A percentile compares a stretch with the other conserved stretches of the same genome.
phyloP scores from a whole-genome alignment of 2,329 filamentous ascomycete genomes.

The Aspergillus caelatus region DNA sequence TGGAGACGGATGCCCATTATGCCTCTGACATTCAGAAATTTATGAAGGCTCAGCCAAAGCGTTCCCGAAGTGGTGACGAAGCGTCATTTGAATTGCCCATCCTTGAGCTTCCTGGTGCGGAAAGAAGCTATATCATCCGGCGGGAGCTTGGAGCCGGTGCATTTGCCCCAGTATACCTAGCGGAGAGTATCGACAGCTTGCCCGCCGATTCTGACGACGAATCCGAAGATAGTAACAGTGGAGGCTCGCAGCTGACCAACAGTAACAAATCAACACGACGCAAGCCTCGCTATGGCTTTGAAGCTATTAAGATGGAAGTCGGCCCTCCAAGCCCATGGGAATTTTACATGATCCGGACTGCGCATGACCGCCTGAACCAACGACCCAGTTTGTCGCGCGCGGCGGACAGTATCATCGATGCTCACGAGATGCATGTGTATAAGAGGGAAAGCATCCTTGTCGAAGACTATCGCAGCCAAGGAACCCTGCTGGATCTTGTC shows the following conservation, averaged over 20 bases:
- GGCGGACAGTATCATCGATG: slow-evolving; percentile 75
- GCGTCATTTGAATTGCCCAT: slow-evolving; percentile 63
- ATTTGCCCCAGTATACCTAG: slow-evolving; percentile 92
- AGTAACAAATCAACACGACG: slow-evolving; percentile 29
- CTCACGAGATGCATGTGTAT: slow-evolving; percentile 90
- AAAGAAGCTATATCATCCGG: slow-evolving; percentile 74
- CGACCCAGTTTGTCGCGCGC: slow-evolving; percentile 65
- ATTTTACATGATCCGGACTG: slow-evolving; percentile 89
- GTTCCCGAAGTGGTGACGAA: slow-evolving; percentile 57
- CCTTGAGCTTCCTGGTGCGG: slow-evolving; percentile 68
- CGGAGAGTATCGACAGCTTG: slow-evolving; percentile 68
- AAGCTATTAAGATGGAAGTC: slow-evolving; percentile 91
- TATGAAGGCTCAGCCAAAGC: slow-evolving; percentile 66
- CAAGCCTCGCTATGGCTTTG: slow-evolving; percentile 60
- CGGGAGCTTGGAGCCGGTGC: slow-evolving; percentile 89
- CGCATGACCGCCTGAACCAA: slow-evolving; percentile 71
- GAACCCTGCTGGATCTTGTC: slow-evolving; percentile 91
- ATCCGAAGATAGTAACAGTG: slow-evolving; percentile 48
- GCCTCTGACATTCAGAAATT: slow-evolving; percentile 80
- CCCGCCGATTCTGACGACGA: slow-evolving; percentile 38
- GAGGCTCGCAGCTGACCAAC: slow-evolving; percentile 59
- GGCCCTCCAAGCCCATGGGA: slow-evolving; percentile 87
- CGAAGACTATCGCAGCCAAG: slow-evolving; percentile 84
- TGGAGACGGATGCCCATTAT: slow-evolving; percentile 64
- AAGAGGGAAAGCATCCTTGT: slow-evolving; percentile 87